phyloP scores from a whole-genome alignment of 768 basidiomycete genomes.

The Boletellus sp. region DNA sequence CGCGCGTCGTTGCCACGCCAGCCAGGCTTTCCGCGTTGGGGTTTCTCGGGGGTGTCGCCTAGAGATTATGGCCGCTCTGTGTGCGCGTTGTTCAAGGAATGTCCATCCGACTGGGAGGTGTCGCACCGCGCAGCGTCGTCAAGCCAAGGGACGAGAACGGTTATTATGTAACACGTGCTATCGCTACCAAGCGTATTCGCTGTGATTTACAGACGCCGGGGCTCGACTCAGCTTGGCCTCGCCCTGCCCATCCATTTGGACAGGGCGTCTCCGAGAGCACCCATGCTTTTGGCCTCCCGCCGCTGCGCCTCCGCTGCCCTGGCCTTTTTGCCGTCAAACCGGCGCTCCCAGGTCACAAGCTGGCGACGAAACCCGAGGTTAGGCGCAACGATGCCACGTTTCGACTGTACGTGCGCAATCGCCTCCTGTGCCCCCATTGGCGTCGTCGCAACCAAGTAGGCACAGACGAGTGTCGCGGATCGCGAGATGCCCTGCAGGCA shows the following conservation, averaged over 20 bases:
- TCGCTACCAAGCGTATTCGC: too few relatives aligned
- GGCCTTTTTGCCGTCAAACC: slow-evolving; percentile 26
- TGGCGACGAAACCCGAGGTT: slow-evolving; percentile 68
- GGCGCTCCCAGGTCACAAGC: slow-evolving; percentile 37
- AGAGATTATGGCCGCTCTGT: slow-evolving; percentile 4
- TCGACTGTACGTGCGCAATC: slow-evolving; percentile 50
- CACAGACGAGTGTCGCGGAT: slow-evolving; percentile 71
- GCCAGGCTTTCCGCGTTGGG: slow-evolving; percentile 2
- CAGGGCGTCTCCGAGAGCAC: slow-evolving; percentile 4
- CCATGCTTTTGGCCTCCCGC: slow-evolving; percentile 5
- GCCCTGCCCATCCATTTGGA: slow-evolving; percentile 18
- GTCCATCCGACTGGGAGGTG: slow-evolving; percentile 22
- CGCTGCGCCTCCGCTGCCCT: slow-evolving; percentile 16
- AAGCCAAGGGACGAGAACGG: background rate
- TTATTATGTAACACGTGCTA: slow-evolving; percentile 19
- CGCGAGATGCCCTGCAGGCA: slow-evolving; percentile 74
- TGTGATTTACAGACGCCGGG: too few relatives aligned
- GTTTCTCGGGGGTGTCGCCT: slow-evolving; percentile 1
- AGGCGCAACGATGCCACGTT: slow-evolving; percentile 59
- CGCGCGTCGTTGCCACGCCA: slow-evolving; percentile 5
- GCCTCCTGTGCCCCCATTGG: slow-evolving; percentile 52
- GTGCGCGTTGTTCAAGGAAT: slow-evolving; percentile 21
- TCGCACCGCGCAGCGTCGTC: background rate
- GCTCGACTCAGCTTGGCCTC: background rate
- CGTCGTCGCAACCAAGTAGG: slow-evolving; percentile 56